Base-by-base conservation (phyloP, 1,139 yeast genomes). In the Kurtzmaniella quercitrusa region DNA sequence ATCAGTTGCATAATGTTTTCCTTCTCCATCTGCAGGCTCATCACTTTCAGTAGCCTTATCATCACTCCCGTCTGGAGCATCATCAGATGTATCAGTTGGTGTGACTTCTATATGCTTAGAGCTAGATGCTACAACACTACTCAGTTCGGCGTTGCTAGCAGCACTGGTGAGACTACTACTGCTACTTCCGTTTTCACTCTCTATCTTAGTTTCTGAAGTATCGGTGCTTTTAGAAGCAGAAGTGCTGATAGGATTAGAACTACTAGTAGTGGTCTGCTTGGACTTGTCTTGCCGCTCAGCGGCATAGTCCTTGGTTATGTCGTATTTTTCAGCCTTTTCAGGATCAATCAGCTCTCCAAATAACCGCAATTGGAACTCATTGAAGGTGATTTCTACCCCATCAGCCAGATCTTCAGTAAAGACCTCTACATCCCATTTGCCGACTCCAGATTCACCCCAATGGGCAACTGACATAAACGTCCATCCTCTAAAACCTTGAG, bases 391-490 rank as follows among this genome's bases (percentile, higher is more conserved):
- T 7, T 62, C 60, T 15, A 47, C 44, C 2, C 55, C 58, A 6
- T 47, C 41, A 25, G 54, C 46, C 14, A 48, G 47, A 11, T 53
- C 54, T 23, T 56, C 57, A 8, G 59, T 57, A 46, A 67, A 66
- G 1, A 91, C 91, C 52, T 75, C 79, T 21, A 93, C 58, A 31
- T 66, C 79, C 98, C 98, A 94, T 14, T 79, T 81, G 10, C 99
- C 99, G 27, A 65, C 63, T 2, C 94, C 94, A 1, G 62, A 49
- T 59, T 90, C 97, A 31, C 96, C 97, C 98, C 98, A 93, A 61
- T 93, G 98, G 2, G 96, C 98, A 18, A 94, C 98, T n/a, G 94
- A 79, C 90, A 91, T 89, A 58, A 93, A 93, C 1, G 90, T 86
- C 99, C 99, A 94, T 51, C 85, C 73, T 9, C 59, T 56, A 52